A percentile compares a stretch with the other conserved stretches of the same genome.
Evolutionary conservation across 352 stramenopile species (phyloP).

Genomic region (Pythium plurisporium): DNA sequence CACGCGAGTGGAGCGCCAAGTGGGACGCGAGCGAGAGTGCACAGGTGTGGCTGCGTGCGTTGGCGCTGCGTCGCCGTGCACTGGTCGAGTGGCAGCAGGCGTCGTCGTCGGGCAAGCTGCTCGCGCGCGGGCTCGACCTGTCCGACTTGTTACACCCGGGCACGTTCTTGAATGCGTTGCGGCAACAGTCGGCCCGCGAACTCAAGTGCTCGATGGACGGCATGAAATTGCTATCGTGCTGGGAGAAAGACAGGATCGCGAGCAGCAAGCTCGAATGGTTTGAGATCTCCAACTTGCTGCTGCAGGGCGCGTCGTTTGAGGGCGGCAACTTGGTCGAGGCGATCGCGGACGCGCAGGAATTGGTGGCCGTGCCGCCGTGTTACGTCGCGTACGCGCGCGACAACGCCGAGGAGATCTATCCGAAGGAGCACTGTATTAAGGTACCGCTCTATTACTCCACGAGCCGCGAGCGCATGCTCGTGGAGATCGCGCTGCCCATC

Average conservation of each 20-base stretch:
- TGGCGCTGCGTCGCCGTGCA: conserved; percentile 80
- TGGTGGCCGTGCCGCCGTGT: conserved; percentile 75
- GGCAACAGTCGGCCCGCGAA: conserved; percentile 87
- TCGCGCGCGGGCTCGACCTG: conserved; percentile 78
- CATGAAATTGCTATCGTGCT: conserved; percentile 89
- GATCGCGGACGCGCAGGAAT: conserved; percentile 74
- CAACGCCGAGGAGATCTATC: conserved; percentile 70
- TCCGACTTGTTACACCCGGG: conserved; percentile 90
- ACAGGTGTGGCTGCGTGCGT: conserved; percentile 69
- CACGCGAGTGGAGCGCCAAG: conserved; percentile 69
- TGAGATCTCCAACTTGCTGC: conserved; percentile 68
- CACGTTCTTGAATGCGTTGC: conserved; percentile 93
- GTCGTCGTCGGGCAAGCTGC: conserved; percentile 48
- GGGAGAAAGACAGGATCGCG: conserved; percentile 68
- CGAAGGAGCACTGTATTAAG: conserved; percentile 68
- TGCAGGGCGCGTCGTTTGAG: conserved; percentile 89
- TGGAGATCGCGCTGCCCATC: conserved; percentile 81
- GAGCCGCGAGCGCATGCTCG: conserved; percentile 69
- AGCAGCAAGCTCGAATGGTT: conserved; percentile 62
- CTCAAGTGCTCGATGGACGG: conserved; percentile 87
- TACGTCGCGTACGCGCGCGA: conserved; percentile 78
- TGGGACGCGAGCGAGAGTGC: conserved; percentile 80
- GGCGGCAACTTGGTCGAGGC: conserved; percentile 73
- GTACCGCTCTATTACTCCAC: conserved; percentile 80
- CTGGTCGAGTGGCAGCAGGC: conserved; percentile 83